Base-by-base conservation (phyloP, 345 rosid species). In the Salix dunnii region DNA sequence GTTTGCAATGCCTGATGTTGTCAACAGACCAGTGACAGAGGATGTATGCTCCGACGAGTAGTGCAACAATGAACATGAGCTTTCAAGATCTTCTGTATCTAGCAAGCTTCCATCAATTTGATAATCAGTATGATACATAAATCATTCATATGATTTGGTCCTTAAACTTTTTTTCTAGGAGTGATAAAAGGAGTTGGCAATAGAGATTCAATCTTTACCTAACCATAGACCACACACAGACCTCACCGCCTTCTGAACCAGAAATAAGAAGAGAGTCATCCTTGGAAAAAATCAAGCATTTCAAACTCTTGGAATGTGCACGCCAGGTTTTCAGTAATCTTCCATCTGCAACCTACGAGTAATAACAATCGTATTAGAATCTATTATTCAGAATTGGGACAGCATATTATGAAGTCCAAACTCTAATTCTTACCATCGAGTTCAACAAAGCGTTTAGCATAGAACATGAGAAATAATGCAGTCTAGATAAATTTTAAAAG, bases 161-260 rank as follows among this genome's bases (percentile, higher is more conserved):
- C 28, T 42, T 10, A 9, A 62, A 70, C 18, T 7, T n/a, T 21
- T 38, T 66, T 21, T 69, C 35, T 42, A 35, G 9, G 46, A 76
- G 43, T 2, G 33, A 25, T 12, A 61, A 67, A 43, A 1, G 43
- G 62, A 25, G 28, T n/a, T 20, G 21, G 20, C 61, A 23, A 23
- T 61, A 68, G 69, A 25, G 38, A 43, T 58, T 67, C 46, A 53
- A 68, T 63, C n/a, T 7, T 72, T 85, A 88, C 91, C 91, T 75
- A 70, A 85, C 58, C 85, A 86, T 28, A 72, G 87, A 83, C 88
- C 91, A 88, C 46, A 83, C 71, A 70, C 68, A 80, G 73, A 86
- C 78, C 74, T 78, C 70, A 16, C 91, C 91, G 78, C 84, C 87
- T n/a, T 80, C 82, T 30, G 88, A 86, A 68, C 88, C 86, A 82